Percentiles rank a stretch among this genome's conserved stretches.
Conservation (phyloP, 768 basidiomycete genomes). For the Mycena rosella region DNA sequence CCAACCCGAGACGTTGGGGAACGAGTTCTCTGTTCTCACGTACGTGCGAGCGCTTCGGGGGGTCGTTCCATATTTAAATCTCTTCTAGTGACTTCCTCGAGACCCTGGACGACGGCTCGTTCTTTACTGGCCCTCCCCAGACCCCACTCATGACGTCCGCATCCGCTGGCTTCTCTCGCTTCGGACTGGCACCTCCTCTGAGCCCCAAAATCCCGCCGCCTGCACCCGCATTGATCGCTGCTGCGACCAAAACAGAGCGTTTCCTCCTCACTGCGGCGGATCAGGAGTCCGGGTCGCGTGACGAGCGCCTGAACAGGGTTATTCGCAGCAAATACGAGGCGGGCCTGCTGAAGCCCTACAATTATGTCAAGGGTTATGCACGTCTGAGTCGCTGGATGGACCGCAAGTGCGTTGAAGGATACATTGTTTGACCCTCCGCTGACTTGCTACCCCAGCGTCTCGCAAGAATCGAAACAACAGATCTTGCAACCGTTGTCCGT, state of each 20-base stretch:
- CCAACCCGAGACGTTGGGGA: slow-evolving; percentile 80
- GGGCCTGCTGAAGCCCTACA: slow-evolving; percentile 93
- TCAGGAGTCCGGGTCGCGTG: slow-evolving; percentile 90
- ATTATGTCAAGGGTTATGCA: slow-evolving; percentile 96
- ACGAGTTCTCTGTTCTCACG: slow-evolving; percentile 88
- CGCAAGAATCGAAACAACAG: slow-evolving; percentile 90
- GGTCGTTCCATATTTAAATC: slow-evolving; percentile 19
- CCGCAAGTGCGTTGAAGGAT: slow-evolving; percentile 68
- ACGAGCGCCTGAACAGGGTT: slow-evolving; percentile 90
- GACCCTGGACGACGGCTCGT: slow-evolving; percentile 86
- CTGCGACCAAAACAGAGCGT: slow-evolving; percentile 85
- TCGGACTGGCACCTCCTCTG: slow-evolving; percentile 18
- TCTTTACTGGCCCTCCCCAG: slow-evolving; percentile 74
- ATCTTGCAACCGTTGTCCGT: slow-evolving; percentile 92
- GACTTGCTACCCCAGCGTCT: slow-evolving; percentile 72
- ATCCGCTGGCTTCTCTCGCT: slow-evolving; percentile 42
- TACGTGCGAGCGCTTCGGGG: slow-evolving; percentile 49
- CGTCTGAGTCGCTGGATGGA: slow-evolving; percentile 96
- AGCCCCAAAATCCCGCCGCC: slow-evolving; percentile 33
- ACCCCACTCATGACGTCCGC: slow-evolving; percentile 61
- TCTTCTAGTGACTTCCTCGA: slow-evolving; percentile 84
- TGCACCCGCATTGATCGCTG: slow-evolving; percentile 69
- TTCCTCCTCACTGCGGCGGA: slow-evolving; percentile 96
- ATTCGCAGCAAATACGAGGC: slow-evolving; percentile 98
- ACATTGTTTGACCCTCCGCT: neutral